These are phyloP conservation scores for Tetraselmis chui DNA, from an alignment of 139 green algal genomes.

Conservation along the genomic window DNA sequence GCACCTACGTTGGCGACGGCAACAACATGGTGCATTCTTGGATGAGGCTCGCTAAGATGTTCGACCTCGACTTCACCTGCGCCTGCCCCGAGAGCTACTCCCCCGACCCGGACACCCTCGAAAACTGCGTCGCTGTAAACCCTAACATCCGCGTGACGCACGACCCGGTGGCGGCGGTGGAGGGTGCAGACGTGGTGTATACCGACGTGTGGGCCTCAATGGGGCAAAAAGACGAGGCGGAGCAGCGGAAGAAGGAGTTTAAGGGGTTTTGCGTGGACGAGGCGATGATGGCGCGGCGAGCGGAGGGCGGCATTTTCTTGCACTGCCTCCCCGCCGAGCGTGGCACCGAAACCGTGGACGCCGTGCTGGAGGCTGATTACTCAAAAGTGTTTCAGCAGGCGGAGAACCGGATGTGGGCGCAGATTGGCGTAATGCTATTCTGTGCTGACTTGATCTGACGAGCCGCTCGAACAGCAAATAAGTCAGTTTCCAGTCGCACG, in stretches of 20 bases:
- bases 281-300: constrained; percentile 78
- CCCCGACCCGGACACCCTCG: constrained; percentile 77
- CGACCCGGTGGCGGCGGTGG: constrained; percentile 68
- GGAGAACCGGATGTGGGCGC: constrained; percentile 96
- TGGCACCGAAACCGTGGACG: constrained; percentile 83
- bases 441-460: constrained; percentile 18
- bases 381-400: constrained; percentile 89
- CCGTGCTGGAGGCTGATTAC: constrained; percentile 81
- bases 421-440: constrained; percentile 91
- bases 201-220: constrained; percentile 98
- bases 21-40: constrained; percentile 99
- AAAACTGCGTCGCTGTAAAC: constrained; percentile 38
- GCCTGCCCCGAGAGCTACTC: constrained; percentile 87
- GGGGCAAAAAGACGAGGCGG: constrained; percentile 95
- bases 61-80: constrained; percentile 91
- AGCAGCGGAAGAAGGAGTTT: constrained; percentile 72
- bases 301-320: constrained; percentile 88
- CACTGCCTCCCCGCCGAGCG: constrained; percentile 96
- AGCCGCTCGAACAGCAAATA: too few relatives aligned
- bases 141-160: constrained; percentile 50
- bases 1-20: constrained; percentile 87
- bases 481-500: too few relatives aligned
- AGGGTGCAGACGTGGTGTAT: constrained; percentile 93
- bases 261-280: constrained; percentile 81
- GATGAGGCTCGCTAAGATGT: constrained; percentile 77